A percentile compares a stretch with the other conserved stretches of the same genome.
phyloP scores from a whole-genome alignment of 2,329 filamentous ascomycete genomes.

The Colletotrichum cordylinicola region DNA sequence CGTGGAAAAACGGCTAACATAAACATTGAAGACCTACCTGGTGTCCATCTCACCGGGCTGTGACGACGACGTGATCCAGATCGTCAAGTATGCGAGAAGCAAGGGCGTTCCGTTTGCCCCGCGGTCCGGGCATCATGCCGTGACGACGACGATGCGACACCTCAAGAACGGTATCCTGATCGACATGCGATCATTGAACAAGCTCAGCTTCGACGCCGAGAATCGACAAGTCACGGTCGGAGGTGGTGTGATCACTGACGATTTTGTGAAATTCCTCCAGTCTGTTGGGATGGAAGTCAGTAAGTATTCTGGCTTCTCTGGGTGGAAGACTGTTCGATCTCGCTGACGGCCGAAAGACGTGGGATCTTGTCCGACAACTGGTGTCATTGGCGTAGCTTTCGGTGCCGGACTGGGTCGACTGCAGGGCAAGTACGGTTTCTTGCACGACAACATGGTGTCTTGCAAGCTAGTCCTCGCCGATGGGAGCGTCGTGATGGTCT shows the following conservation, averaged over 20 bases:
- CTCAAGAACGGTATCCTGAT: slow-evolving; percentile 25
- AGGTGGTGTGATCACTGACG: neutral
- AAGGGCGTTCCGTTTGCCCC: slow-evolving; percentile 13
- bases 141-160: slow-evolving; percentile 19
- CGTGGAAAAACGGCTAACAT: neutral
- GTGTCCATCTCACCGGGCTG: neutral
- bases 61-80: slow-evolving; percentile 2
- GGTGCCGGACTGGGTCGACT: slow-evolving; percentile 36
- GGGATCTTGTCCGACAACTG: slow-evolving; percentile 23
- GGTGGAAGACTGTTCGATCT: too few species aligned
- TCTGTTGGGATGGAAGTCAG: slow-evolving; percentile 16
- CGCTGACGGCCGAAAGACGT: neutral
- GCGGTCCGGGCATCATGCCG: slow-evolving; percentile 23
- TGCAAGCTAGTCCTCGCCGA: slow-evolving; percentile 32
- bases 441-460: slow-evolving; percentile 38
- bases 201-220: slow-evolving; percentile 21
- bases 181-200: slow-evolving; percentile 27
- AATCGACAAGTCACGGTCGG: slow-evolving; percentile 4
- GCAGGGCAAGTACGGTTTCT: slow-evolving; percentile 24
- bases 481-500: slow-evolving; percentile 28
- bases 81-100: slow-evolving; percentile 9
- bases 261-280: slow-evolving; percentile 10
- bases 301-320: neutral
- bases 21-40: neutral
- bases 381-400: slow-evolving; percentile 32